phyloP scores from a whole-genome alignment of 2,329 filamentous ascomycete genomes.

The Penicillium sp. region DNA sequence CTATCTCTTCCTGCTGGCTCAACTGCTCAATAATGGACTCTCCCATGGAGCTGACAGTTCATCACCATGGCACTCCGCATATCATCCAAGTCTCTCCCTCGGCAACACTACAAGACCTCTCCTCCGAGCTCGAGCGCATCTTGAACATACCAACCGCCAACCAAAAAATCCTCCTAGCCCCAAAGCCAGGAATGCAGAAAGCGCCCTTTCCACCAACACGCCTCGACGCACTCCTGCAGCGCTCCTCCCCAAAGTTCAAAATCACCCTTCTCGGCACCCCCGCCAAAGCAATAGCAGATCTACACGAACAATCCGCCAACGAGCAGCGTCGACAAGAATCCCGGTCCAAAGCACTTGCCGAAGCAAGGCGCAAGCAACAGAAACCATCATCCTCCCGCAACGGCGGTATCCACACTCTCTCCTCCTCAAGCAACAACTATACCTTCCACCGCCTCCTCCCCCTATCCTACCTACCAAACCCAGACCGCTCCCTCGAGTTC shows the following conservation, averaged over 20 bases:
- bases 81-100: constrained; percentile 47
- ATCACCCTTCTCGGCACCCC: constrained; percentile 48
- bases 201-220: constrained; percentile 41
- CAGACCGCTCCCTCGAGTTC: constrained; percentile 66
- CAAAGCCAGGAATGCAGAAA: constrained; percentile 48
- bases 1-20: neutral
- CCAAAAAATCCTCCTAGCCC: constrained; percentile 47
- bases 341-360: constrained; percentile 27
- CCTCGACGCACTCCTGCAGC: constrained; percentile 33
- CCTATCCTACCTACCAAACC: constrained; percentile 71
- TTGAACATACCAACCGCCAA: constrained; percentile 42
- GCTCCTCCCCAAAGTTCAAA: constrained; percentile 41
- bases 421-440: constrained; percentile 61
- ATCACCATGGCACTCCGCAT: constrained; percentile 53
- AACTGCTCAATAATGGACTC: constrained; percentile 9
- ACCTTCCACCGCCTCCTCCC: constrained; percentile 77
- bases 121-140: constrained; percentile 30
- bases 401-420: constrained; percentile 31
- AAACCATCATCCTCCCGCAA: constrained; percentile 7
- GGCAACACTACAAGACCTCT: constrained; percentile 50
- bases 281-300: constrained; percentile 40
- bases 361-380: constrained; percentile 17
- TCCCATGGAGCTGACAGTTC: constrained; percentile 47
- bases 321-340: constrained; percentile 30
- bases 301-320: constrained; percentile 38